Base-by-base conservation (phyloP, 768 basidiomycete species). In the Leccinum barrowsii region DNA sequence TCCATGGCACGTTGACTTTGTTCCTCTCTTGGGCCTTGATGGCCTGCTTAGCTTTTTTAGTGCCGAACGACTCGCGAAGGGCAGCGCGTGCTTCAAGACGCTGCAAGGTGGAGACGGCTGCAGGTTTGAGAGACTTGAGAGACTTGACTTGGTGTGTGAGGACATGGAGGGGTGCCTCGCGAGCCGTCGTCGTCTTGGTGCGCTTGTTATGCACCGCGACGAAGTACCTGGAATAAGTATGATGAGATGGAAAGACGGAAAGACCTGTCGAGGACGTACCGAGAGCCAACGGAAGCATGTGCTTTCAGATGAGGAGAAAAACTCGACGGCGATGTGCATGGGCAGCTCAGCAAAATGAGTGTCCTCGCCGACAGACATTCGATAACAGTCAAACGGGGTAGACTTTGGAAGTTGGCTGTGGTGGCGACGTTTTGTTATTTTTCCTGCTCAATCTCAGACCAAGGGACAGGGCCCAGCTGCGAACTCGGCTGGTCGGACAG, bases 61-160 rank as follows among this genome's bases (percentile, higher is more conserved):
- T 96, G 21, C 96, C 96, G 63, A 99, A 99, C 1, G 90, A 84
- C 71, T 94, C 88, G 32, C 96, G 94, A 2, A 99, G 82, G n/a
- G 83, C 79, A 55, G 83, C 90, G 44, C 87, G 81, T 15, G 87
- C 87, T 52, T 86, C 80, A 42, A 81, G 75, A 58, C 85, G 81
- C 50, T 78, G 64, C 51, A 82, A 75, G 8, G 77, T 72, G 15
- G 84, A 80, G 7, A 80, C 80, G 12, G 78, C 74, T 4, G 81
- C 73, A 13, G 82, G 76, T 17, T 78, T 71, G 40, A 85, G 76
- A 34, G 81, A 80, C 73, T 94, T 94, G 49, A 96, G 78, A 7
- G 89, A 85, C 72, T 96, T 98, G 59, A 96, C 92, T 22, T 85
- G 82, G 40, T 87, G 88, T 4, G 84, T 78, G 26, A 97, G 71